phyloP scores from a whole-genome alignment of 345 rosid genomes.

The Ceriops zippeliana region DNA sequence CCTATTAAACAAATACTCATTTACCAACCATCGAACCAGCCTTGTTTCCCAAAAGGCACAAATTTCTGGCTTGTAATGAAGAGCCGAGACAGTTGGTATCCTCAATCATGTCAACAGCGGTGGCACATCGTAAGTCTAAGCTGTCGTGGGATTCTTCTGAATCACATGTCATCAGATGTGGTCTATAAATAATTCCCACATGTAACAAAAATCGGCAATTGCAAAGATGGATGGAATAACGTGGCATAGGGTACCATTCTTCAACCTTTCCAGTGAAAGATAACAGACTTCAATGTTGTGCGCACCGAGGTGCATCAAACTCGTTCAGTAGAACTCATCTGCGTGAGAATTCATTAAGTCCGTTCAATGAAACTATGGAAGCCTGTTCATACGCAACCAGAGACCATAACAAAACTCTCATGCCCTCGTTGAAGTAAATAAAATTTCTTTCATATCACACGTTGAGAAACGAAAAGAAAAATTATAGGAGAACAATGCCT shows the following conservation, averaged over 20 bases:
- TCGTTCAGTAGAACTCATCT: too few relatives aligned
- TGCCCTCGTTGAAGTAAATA: background rate
- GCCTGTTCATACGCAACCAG: background rate
- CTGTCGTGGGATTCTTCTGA: too few relatives aligned
- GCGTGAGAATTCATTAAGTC: background rate
- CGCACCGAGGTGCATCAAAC: background rate
- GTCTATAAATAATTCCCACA: too few relatives aligned
- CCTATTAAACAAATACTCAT: background rate
- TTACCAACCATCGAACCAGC: constrained; percentile 1
- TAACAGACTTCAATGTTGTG: background rate
- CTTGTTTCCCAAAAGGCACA: background rate
- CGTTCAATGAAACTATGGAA: background rate
- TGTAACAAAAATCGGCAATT: too few relatives aligned
- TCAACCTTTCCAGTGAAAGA: too few relatives aligned
- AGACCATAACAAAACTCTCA: background rate
- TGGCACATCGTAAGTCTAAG: too few relatives aligned
- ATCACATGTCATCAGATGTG: too few relatives aligned
- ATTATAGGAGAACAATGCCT: constrained; percentile 20
- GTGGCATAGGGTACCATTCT: too few relatives aligned
- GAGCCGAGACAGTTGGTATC: too few relatives aligned
- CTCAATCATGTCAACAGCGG: too few relatives aligned
- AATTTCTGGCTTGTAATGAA: too few relatives aligned
- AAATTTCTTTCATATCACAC: constrained; percentile 20
- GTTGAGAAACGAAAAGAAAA: background rate
- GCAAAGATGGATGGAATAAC: too few relatives aligned